phyloP scores from a whole-genome alignment of 345 rosid genomes.

The Diplotaxis tenuifolia region DNA sequence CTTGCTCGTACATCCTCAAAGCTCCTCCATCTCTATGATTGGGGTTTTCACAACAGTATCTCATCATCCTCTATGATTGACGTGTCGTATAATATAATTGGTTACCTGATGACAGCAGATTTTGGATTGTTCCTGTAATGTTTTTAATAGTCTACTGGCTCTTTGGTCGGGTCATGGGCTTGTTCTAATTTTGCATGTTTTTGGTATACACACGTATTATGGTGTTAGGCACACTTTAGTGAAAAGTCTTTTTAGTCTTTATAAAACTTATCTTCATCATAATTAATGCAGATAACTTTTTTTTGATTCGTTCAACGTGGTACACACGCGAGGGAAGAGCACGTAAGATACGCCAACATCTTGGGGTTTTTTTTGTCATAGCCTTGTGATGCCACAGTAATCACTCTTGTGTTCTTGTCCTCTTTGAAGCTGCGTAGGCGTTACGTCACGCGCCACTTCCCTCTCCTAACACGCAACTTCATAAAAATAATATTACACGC shows the following conservation, averaged over 20 bases:
- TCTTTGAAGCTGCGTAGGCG: constrained; percentile 25
- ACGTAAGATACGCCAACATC: neutral
- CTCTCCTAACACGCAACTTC: constrained; percentile 38
- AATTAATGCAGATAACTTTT: neutral
- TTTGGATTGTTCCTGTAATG: constrained; percentile 32
- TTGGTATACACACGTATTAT: constrained; percentile 34
- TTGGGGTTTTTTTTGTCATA: neutral
- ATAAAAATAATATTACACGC: constrained; percentile 20
- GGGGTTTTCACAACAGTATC: constrained; percentile 27
- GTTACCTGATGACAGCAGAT: constrained; percentile 29
- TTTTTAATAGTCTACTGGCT: constrained; percentile 29
- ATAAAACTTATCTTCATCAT: constrained; percentile 24
- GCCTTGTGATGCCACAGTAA: constrained; percentile 32
- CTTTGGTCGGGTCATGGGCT: constrained; percentile 39
- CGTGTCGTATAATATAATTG: constrained; percentile 21
- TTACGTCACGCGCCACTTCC: constrained; percentile 41
- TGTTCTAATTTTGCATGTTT: constrained; percentile 34
- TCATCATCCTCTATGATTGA: constrained; percentile 23
- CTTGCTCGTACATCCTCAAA: constrained; percentile 33
- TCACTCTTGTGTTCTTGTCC: constrained; percentile 24
- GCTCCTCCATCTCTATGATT: constrained; percentile 36
- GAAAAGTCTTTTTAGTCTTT: constrained; percentile 25
- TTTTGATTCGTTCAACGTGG: neutral
- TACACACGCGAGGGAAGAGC: neutral
- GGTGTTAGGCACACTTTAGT: constrained; percentile 34